Percentiles rank a stretch among this genome's conserved stretches.
These are phyloP conservation scores for Auricularia sp. DNA, from an alignment of 768 basidiomycete species.

Conservation along the genomic window DNA sequence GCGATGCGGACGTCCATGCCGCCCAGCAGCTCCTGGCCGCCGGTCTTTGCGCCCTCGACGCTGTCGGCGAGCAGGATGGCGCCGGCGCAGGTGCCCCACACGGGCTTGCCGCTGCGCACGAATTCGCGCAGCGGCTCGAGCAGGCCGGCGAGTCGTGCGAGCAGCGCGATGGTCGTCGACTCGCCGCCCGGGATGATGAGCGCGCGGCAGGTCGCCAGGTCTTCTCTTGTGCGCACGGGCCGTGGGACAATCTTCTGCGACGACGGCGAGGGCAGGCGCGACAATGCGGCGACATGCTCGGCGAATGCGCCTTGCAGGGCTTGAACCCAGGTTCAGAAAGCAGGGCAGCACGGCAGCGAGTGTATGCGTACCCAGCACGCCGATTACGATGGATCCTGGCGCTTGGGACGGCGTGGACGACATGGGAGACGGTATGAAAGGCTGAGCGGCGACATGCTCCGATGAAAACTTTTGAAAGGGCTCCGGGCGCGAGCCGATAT, in stretches of 20 bases:
- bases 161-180: constrained; percentile 83
- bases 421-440: neutral
- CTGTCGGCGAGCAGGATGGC: constrained; percentile 76
- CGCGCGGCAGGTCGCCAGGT: constrained; percentile 67
- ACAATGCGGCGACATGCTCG: constrained; percentile 70
- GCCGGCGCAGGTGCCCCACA: constrained; percentile 96
- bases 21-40: constrained; percentile 78
- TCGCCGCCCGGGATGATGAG: constrained; percentile 95
- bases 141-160: constrained; percentile 64
- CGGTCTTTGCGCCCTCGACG: constrained; percentile 70
- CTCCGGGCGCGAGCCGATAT: too few species aligned
- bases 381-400: constrained; percentile 6
- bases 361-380: constrained; percentile 11
- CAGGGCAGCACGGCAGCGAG: too few species aligned
- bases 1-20: constrained; percentile 72
- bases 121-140: constrained; percentile 73
- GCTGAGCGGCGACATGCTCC: too few species aligned
- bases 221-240: constrained; percentile 65
- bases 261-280: constrained; percentile 35
- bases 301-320: constrained; percentile 90
- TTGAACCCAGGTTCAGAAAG: constrained; percentile 18
- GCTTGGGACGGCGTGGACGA: neutral
- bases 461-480: too few species aligned
- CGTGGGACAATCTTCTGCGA: constrained; percentile 15
- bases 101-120: constrained; percentile 49